Conservation (phyloP, 2,329 filamentous ascomycete genomes). For the Decorospora gaudefroyi region DNA sequence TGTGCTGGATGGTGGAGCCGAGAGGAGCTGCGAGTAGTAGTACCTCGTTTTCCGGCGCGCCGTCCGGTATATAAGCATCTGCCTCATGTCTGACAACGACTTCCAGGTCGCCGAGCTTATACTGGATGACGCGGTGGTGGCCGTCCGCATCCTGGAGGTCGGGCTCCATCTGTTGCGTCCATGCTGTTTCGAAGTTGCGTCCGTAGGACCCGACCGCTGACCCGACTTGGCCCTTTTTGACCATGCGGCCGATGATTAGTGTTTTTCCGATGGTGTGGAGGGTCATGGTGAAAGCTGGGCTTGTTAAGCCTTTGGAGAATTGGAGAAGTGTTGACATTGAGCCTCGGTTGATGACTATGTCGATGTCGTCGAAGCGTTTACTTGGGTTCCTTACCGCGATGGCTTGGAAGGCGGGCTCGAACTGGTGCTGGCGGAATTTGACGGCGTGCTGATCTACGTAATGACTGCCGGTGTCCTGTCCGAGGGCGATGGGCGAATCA, state of each 20-base stretch:
- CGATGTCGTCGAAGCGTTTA: background rate
- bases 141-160: conserved; percentile 5
- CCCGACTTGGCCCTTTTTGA: background rate
- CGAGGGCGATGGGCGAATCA: background rate
- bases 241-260: background rate
- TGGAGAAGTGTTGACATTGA: background rate
- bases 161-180: background rate
- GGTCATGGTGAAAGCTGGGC: background rate
- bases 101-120: background rate
- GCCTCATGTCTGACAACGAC: background rate
- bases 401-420: conserved; percentile 2
- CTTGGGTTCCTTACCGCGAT: background rate
- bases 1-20: background rate
- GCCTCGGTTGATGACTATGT: background rate
- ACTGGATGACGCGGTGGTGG: background rate
- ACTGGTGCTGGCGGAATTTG: background rate
- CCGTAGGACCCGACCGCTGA: background rate
- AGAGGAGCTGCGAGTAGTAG: no score
- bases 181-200: background rate
- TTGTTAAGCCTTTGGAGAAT: background rate
- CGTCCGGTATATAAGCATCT: background rate
- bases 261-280: background rate
- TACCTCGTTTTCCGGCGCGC: background rate
- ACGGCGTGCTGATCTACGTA: background rate
- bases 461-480: background rate